Conservation (phyloP, 371 early-diverging fungal genomes). For the Apophysomyces elegans region DNA sequence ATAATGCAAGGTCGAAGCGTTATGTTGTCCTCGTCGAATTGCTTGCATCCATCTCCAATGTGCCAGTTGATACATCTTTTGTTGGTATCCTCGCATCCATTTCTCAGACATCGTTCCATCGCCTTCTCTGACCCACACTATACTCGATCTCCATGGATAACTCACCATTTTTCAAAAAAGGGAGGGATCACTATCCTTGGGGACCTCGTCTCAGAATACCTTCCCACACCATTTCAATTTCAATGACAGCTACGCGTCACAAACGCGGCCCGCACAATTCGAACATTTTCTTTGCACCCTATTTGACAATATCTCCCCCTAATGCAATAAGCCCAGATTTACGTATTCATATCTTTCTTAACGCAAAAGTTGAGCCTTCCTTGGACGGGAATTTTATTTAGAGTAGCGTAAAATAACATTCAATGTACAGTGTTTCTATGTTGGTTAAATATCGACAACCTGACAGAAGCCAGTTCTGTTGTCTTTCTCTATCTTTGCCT, state of each 20-base stretch:
- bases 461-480: conserved; percentile 41
- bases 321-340: background rate
- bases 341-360: background rate
- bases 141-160: background rate
- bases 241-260: background rate
- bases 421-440: background rate
- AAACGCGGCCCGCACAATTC: background rate
- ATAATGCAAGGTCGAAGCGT: background rate
- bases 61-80: background rate
- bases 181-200: conserved; percentile 6
- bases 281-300: background rate
- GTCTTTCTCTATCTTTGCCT: conserved; percentile 34
- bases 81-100: background rate
- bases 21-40: background rate
- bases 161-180: conserved; percentile 12
- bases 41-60: background rate
- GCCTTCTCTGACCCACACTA: background rate
- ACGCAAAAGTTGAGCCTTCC: no score
- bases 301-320: no score
- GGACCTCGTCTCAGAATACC: background rate
- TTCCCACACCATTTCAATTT: background rate
- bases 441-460: conserved; percentile 28
- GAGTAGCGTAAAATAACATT: no score
- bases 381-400: no score
- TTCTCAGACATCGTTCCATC: background rate